Conservation (phyloP, 2,329 filamentous ascomycete genomes). For the Penicillium fuscoglaucum region DNA sequence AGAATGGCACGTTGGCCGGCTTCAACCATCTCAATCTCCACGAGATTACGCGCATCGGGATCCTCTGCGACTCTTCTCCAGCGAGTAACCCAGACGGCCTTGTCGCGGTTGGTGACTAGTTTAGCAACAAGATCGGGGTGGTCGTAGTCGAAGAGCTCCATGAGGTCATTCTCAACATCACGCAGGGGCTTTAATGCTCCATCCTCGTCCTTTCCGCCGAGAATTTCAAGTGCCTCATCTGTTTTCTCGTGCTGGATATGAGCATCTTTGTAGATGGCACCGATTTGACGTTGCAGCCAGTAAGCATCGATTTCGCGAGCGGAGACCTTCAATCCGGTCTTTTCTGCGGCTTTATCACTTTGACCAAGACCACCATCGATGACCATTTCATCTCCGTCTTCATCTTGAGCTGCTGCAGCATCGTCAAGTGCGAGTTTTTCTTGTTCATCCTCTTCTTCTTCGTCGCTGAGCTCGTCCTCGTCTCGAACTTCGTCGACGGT, state of each 20-base stretch:
- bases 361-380: slow-evolving; percentile 65
- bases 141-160: slow-evolving; percentile 98
- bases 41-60: slow-evolving; percentile 66
- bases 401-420: slow-evolving; percentile 38
- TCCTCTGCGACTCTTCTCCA: slow-evolving; percentile 80
- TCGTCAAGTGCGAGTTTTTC: slow-evolving; percentile 57
- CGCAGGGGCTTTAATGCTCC: slow-evolving; percentile 82
- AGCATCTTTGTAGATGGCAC: slow-evolving; percentile 81
- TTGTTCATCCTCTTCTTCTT: slow-evolving; percentile 68
- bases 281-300: slow-evolving; percentile 93
- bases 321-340: slow-evolving; percentile 60
- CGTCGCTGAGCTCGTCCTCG: slow-evolving; percentile 66
- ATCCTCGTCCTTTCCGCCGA: slow-evolving; percentile 71
- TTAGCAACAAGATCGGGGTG: slow-evolving; percentile 90
- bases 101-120: slow-evolving; percentile 87
- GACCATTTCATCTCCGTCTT: slow-evolving; percentile 71
- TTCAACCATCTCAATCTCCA: slow-evolving; percentile 89
- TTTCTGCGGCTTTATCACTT: slow-evolving; percentile 48
- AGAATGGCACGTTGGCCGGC: slow-evolving; percentile 84
- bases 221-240: slow-evolving; percentile 74
- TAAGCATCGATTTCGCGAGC: slow-evolving; percentile 94
- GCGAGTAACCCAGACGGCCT: slow-evolving; percentile 91
- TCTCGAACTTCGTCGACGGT: slow-evolving; percentile 85
- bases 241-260: slow-evolving; percentile 95
- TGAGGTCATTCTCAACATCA: slow-evolving; percentile 96